Conservation (phyloP, 2,329 filamentous ascomycete genomes). For the Monosporascus sp. region DNA sequence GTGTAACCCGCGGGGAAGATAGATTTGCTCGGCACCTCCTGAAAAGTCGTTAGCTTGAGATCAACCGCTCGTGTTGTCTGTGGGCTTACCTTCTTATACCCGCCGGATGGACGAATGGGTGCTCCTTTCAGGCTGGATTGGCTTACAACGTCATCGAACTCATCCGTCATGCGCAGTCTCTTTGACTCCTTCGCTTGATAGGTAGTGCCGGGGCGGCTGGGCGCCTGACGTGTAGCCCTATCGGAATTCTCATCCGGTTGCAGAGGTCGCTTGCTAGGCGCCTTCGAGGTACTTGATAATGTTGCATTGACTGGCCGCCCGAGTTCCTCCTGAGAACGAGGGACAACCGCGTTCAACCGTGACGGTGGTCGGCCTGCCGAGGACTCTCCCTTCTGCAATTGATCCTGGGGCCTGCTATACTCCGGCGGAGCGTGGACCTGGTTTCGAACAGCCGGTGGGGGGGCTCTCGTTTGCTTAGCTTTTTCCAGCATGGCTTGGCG, state of each 20-base stretch:
- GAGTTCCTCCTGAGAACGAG: conserved; percentile 52
- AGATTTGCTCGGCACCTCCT: conserved; percentile 59
- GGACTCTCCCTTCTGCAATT: conserved; percentile 15
- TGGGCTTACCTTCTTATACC: conserved; percentile 58
- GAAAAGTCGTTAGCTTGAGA: conserved; percentile 28
- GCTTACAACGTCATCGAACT: conserved; percentile 59
- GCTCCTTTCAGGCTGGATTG: conserved; percentile 70
- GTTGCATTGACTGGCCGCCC: conserved; percentile 55
- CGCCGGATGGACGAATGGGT: conserved; percentile 75
- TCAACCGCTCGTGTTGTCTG: not conserved
- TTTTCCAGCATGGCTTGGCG: conserved; percentile 59
- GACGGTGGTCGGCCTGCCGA: conserved; percentile 44
- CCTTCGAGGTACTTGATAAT: conserved; percentile 61
- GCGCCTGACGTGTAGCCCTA: conserved; percentile 40
- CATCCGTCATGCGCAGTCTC: conserved; percentile 71
- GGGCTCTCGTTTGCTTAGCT: conserved; percentile 59
- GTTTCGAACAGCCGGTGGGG: conserved; percentile 52
- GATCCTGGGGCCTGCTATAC: conserved; percentile 27
- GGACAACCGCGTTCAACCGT: conserved; percentile 51
- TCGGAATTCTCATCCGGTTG: conserved; percentile 60
- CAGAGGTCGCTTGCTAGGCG: conserved; percentile 68
- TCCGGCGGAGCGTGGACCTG: conserved; percentile 50
- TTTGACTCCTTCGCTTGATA: conserved; percentile 71
- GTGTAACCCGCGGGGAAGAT: conserved; percentile 57
- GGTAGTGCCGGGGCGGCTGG: conserved; percentile 49